Conservation (phyloP, 2,329 filamentous ascomycete genomes). For the Spiromastix sp. region DNA sequence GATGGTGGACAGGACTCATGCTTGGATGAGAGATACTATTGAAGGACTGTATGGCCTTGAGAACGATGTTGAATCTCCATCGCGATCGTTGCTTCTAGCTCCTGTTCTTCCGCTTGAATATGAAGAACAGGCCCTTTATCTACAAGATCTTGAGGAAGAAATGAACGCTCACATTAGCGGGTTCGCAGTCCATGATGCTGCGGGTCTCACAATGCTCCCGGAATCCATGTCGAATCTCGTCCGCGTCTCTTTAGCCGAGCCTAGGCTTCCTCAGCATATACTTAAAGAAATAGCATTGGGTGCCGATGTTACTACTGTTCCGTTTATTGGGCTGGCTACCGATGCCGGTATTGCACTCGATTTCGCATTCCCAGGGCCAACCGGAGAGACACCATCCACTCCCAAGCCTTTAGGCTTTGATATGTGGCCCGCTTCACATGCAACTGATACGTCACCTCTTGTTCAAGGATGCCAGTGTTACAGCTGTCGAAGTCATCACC, state of each 20-base stretch:
- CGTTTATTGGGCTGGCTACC: constrained; percentile 63
- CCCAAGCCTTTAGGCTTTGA: constrained; percentile 57
- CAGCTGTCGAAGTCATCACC: constrained; percentile 70
- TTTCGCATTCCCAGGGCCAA: constrained; percentile 57
- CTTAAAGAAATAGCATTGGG: constrained; percentile 67
- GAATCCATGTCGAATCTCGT: constrained; percentile 53
- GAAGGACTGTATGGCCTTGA: constrained; percentile 29
- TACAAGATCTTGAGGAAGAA: constrained; percentile 61
- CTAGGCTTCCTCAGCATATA: constrained; percentile 62
- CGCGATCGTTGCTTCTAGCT: constrained; percentile 48
- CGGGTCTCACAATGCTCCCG: constrained; percentile 58
- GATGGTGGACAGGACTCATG: constrained; percentile 78
- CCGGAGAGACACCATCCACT: constrained; percentile 11
- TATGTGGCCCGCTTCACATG: constrained; percentile 59
- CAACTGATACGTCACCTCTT: constrained; percentile 54
- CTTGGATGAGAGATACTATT: constrained; percentile 65
- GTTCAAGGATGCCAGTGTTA: constrained; percentile 62
- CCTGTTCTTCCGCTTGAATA: constrained; percentile 65
- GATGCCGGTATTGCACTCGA: constrained; percentile 77
- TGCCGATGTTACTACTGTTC: constrained; percentile 67
- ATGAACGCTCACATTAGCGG: constrained; percentile 48
- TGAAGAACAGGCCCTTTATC: constrained; percentile 67
- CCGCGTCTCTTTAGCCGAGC: constrained; percentile 62
- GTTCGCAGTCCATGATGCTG: constrained; percentile 68
- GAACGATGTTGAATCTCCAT: constrained; percentile 18